A percentile compares a stretch with the other conserved stretches of the same genome.
Conservation (phyloP, 306 rosid species). For the Heteromeles arbutifolia region DNA sequence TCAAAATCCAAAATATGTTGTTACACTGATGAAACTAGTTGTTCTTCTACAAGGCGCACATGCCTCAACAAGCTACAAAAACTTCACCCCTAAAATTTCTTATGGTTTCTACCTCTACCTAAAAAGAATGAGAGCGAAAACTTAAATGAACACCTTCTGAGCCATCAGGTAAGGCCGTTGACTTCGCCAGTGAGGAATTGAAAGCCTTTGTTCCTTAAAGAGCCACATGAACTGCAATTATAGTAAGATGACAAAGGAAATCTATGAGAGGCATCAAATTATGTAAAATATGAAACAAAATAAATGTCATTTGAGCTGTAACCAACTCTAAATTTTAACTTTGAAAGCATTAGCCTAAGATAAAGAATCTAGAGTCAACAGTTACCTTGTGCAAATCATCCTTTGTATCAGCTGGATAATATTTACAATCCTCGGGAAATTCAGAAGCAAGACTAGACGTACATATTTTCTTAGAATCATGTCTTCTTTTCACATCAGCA, state of each 20-base stretch:
- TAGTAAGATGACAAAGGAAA: background rate
- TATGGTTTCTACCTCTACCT: background rate
- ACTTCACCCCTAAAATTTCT: background rate
- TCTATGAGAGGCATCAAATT: background rate
- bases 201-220: constrained; percentile 85
- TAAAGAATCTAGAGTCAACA: background rate
- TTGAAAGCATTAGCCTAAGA: background rate
- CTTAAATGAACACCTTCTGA: constrained; percentile 52
- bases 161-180: constrained; percentile 73
- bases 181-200: constrained; percentile 81
- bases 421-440: constrained; percentile 88
- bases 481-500: constrained; percentile 54
- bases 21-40: background rate
- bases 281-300: constrained; percentile 12
- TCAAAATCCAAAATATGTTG: background rate
- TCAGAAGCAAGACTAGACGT: constrained; percentile 59
- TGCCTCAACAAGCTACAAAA: background rate
- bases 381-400: constrained; percentile 89
- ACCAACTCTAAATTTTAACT: background rate
- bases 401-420: constrained; percentile 76
- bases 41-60: background rate
- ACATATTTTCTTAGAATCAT: constrained; percentile 69
- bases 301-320: background rate
- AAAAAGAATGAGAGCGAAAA: background rate
- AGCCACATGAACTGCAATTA: constrained; percentile 80